A percentile compares a stretch with the other conserved stretches of the same genome.
These are phyloP conservation scores for Malania oleifera DNA, from an alignment of 164 flowering plant genomes.

Conservation along the genomic window DNA sequence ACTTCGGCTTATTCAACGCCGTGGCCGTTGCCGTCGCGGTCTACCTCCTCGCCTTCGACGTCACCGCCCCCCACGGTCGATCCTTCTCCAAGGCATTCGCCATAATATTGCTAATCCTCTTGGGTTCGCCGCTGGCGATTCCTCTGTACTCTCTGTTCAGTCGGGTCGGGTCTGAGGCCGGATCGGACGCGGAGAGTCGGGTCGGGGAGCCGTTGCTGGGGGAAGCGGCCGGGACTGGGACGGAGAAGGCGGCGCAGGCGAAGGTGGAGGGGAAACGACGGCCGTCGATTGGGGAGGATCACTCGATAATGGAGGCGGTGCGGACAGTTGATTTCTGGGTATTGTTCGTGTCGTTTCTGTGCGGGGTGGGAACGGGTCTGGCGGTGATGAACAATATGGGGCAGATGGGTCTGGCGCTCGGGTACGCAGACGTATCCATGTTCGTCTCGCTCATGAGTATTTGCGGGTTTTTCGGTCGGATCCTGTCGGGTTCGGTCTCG, in stretches of 20 bases:
- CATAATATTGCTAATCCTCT: conserved; percentile 23
- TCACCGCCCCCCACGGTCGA: conserved; percentile 22
- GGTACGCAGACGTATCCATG: conserved; percentile 72
- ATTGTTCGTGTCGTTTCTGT: conserved; percentile 68
- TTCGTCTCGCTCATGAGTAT: conserved; percentile 81
- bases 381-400: conserved; percentile 91
- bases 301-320: conserved; percentile 62
- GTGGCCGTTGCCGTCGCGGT: conserved; percentile 51
- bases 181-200: conserved; percentile 33
- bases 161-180: conserved; percentile 3
- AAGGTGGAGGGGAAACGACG: conserved; percentile 17
- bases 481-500: conserved; percentile 62
- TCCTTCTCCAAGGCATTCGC: conserved; percentile 25
- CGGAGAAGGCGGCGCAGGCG: conserved; percentile 7
- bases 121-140: conserved; percentile 43
- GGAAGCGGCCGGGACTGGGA: conserved; percentile 12
- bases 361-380: conserved; percentile 91
- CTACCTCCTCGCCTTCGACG: conserved; percentile 36
- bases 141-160: conserved; percentile 39
- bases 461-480: conserved; percentile 87
- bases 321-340: conserved; percentile 75
- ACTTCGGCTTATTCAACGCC: conserved; percentile 39
- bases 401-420: conserved; percentile 84
- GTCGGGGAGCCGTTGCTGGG: conserved; percentile 36
- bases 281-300: conserved; percentile 83